phyloP scores from a whole-genome alignment of 805 yeast genomes.

The Ogataea pilisensis region DNA sequence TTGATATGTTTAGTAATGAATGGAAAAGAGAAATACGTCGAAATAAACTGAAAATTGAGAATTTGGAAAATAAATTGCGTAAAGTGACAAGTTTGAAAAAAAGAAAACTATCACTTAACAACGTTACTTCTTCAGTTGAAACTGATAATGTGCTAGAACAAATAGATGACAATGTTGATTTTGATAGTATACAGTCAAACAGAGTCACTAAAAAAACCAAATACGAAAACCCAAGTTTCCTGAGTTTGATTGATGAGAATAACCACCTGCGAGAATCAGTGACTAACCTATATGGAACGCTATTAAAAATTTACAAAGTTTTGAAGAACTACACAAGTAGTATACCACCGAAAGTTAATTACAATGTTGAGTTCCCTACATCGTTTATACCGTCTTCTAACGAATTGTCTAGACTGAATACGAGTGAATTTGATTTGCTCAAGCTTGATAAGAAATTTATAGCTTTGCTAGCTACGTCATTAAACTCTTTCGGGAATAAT shows the following conservation, averaged over 20 bases:
- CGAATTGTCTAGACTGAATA: slow-evolving; percentile 16
- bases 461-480: too few relatives aligned
- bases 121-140: neutral
- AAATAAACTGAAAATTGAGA: slow-evolving; percentile 15
- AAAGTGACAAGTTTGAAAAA: slow-evolving; percentile 5
- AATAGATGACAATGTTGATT: neutral
- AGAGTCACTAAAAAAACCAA: too few relatives aligned
- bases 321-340: slow-evolving; percentile 6
- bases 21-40: slow-evolving; percentile 19
- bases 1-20: slow-evolving; percentile 18
- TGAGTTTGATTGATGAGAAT: slow-evolving; percentile 13
- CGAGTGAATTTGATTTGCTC: slow-evolving; percentile 7
- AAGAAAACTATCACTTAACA: neutral
- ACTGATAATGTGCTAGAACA: neutral
- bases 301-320: slow-evolving; percentile 9
- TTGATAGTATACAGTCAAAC: too few relatives aligned
- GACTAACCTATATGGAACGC: slow-evolving; percentile 9
- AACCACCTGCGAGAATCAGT: slow-evolving; percentile 11
- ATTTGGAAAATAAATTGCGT: slow-evolving; percentile 11
- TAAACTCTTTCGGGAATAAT: too few relatives aligned
- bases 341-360: slow-evolving; percentile 4
- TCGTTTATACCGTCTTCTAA: slow-evolving; percentile 16
- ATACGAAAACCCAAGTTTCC: slow-evolving; percentile 8
- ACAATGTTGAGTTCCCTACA: slow-evolving; percentile 6
- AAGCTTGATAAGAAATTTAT: slow-evolving; percentile 16